Evolutionary conservation across 306 rosid genomes (phyloP), one percentile per base, ranked within the genome.

Genomic region (Crataegus laevigata): DNA sequence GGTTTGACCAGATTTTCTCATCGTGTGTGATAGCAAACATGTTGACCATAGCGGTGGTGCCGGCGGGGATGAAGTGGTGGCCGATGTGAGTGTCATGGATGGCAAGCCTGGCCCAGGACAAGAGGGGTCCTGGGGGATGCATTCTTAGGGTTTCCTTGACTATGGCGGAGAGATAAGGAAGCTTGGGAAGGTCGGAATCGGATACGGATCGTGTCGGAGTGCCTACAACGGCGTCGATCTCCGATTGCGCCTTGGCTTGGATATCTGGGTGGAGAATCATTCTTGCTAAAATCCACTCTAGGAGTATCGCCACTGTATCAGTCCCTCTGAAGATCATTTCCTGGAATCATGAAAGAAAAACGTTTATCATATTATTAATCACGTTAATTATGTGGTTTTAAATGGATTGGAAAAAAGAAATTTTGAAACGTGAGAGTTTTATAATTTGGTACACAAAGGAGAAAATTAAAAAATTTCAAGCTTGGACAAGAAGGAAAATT

Each of bases 241-340:
- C 96, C 0, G 57, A 43, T 0, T 88, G 96, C 0, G 82, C 96
- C 24, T 85, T 88, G 8, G 82, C 72, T 88, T 93, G 98, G 19
- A 93, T 80, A 1, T 88, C 87, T 15, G 91, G 96, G 47, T 93
- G 96, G 6, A 91, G 85, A n/a, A 93, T 83, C 96, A 93, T 93
- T 71, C 96, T 80, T 0, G 98, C 96, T n/a, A 93, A 64, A 42
- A 93, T 84, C 98, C 98, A 93, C 21, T 93, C 98, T 19, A 93
- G 75, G 10, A 90, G 81, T 38, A 93, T 89, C 0, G 98, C 96
- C 22, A 93, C 96, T 0, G 98, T 93, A 58, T 93, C 98, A 0
- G 98, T 93, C 17, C 98, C 98, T 76, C 98, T 82, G 38, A 93
- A 93, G 8, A 93, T 88, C 98, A 90, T 86, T 77, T 93, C 98